Conservation (phyloP, 2,329 filamentous ascomycete species). For the Diaporthe sp. region DNA sequence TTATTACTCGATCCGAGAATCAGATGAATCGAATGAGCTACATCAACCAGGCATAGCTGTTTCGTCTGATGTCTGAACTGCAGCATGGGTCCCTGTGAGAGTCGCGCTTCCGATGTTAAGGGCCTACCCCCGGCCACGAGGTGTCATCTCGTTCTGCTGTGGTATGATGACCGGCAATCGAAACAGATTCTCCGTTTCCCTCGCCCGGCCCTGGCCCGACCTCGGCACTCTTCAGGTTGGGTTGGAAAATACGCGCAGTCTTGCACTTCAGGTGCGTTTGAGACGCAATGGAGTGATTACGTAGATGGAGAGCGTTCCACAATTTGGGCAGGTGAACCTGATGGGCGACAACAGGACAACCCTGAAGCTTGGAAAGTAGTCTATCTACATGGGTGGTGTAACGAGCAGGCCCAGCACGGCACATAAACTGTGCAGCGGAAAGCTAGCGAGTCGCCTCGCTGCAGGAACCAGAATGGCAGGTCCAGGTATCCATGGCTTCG, state of each 20-base stretch:
- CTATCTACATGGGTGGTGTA: neutral
- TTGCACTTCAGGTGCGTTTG: neutral
- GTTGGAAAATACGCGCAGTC: neutral
- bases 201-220: constrained; percentile 15
- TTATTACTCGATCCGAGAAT: constrained; percentile 31
- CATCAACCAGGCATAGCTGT: constrained; percentile 28
- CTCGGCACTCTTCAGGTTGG: neutral
- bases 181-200: constrained; percentile 28
- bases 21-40: constrained; percentile 36
- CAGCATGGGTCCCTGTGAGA: constrained; percentile 29
- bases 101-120: constrained; percentile 11
- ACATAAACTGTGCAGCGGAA: neutral
- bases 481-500: constrained; percentile 20
- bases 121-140: constrained; percentile 13
- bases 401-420: neutral
- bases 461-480: constrained; percentile 26
- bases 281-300: neutral
- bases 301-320: no score
- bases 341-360: neutral
- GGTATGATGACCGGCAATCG: constrained; percentile 29
- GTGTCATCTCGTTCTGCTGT: constrained; percentile 24
- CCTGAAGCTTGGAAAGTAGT: neutral
- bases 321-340: no score
- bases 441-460: constrained; percentile 26
- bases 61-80: constrained; percentile 38